phyloP scores from a whole-genome alignment of 2,329 filamentous ascomycete species.

The Akanthomyces muscarius region DNA sequence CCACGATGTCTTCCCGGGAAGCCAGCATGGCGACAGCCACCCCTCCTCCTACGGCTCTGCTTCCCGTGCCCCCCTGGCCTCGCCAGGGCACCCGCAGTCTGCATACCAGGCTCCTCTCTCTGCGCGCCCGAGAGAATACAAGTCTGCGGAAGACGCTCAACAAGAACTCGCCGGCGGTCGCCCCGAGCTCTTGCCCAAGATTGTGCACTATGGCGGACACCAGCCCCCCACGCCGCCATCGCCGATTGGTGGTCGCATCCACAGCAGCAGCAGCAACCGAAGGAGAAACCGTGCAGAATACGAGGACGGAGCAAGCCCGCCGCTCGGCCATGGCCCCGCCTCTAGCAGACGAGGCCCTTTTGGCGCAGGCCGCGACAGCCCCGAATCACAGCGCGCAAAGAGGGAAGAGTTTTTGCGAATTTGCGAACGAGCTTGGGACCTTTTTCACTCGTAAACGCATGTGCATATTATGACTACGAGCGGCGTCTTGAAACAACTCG shows the following conservation, averaged over 20 bases:
- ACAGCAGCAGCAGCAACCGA: constrained; percentile 50
- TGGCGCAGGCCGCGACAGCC: constrained; percentile 75
- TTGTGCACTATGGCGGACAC: constrained; percentile 92
- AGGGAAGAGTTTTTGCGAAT: constrained; percentile 87
- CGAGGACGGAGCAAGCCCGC: constrained; percentile 85
- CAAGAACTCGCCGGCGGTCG: constrained; percentile 86
- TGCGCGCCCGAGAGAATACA: constrained; percentile 76
- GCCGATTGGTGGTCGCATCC: constrained; percentile 50
- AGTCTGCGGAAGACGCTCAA: constrained; percentile 93
- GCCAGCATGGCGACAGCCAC: constrained; percentile 56
- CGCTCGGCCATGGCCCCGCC: constrained; percentile 70
- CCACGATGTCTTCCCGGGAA: constrained; percentile 87
- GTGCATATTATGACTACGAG: constrained; percentile 19
- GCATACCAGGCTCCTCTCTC: constrained; percentile 50
- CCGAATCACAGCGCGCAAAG: constrained; percentile 78
- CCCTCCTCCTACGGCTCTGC: constrained; percentile 56
- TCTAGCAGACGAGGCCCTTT: constrained; percentile 64
- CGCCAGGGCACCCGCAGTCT: constrained; percentile 67
- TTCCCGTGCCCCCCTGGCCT: constrained; percentile 66
- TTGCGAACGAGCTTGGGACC: constrained; percentile 89
- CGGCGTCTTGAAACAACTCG: constrained; percentile 19
- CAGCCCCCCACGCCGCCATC: constrained; percentile 91
- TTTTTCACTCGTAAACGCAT: constrained; percentile 77
- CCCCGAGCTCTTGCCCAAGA: constrained; percentile 84
- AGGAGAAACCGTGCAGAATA: constrained; percentile 83